A percentile compares a stretch with the other conserved stretches of the same genome.
These are phyloP conservation scores for Irpex lacteus DNA, from an alignment of 1,284 basidiomycete genomes.

Conservation along the genomic window DNA sequence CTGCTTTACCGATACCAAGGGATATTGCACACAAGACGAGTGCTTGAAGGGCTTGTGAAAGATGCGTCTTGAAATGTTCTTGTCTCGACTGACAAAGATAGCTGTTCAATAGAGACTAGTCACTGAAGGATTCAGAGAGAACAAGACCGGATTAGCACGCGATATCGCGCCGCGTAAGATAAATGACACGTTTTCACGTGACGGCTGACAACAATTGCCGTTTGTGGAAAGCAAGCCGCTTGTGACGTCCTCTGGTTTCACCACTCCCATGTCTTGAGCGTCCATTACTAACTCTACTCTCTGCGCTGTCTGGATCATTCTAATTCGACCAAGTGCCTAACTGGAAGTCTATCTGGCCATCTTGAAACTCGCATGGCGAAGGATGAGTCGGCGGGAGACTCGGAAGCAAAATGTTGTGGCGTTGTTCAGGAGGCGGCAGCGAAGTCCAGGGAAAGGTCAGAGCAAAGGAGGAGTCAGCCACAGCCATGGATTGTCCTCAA, in stretches of 20 bases:
- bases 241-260: neutral
- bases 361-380: constrained; percentile 7
- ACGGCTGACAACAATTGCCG: neutral
- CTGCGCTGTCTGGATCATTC: neutral
- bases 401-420: constrained; percentile 25
- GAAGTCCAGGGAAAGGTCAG: constrained; percentile 36
- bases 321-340: neutral
- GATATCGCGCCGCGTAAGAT: too few relatives aligned
- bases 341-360: neutral
- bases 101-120: neutral
- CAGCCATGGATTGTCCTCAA: constrained; percentile 67
- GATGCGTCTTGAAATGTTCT: neutral
- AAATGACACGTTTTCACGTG: too few relatives aligned
- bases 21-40: neutral
- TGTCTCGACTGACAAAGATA: too few relatives aligned
- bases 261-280: neutral
- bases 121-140: too few relatives aligned
- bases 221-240: neutral
- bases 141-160: too few relatives aligned
- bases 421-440: constrained; percentile 40
- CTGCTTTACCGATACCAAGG: neutral
- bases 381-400: neutral
- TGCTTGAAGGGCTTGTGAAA: neutral
- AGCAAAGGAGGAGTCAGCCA: constrained; percentile 35
- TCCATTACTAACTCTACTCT: neutral